Conservation (phyloP, 2,329 filamentous ascomycete species). For the Bipolaris cookei region DNA sequence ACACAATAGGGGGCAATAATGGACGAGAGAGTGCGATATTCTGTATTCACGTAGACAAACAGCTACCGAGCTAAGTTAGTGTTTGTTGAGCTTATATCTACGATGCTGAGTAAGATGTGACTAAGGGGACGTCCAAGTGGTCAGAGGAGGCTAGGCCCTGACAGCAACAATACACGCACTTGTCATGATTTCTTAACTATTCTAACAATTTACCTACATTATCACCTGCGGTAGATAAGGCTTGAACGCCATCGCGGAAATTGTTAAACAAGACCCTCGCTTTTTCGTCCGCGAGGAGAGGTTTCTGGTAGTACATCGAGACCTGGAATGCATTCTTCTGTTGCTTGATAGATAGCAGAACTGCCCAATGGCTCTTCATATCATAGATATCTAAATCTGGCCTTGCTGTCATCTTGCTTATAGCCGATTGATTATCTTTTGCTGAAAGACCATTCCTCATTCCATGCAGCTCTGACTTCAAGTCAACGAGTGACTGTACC, state of each 20-base stretch:
- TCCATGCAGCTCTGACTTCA: neutral
- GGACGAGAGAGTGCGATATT: no score
- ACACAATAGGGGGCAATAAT: no score
- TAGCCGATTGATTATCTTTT: neutral
- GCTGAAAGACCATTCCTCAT: neutral
- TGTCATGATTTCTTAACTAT: neutral
- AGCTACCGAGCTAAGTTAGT: no score
- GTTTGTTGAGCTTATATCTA: no score
- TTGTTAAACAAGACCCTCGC: neutral
- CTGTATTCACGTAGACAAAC: no score
- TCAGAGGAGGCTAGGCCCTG: no score
- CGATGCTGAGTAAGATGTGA: no score
- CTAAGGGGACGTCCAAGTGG: no score
- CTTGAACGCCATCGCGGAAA: neutral
- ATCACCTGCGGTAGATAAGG: neutral
- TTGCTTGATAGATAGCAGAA: neutral
- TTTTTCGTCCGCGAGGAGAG: neutral
- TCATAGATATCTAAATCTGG: neutral
- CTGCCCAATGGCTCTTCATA: neutral
- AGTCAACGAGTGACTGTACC: neutral
- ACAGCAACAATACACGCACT: no score
- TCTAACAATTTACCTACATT: neutral
- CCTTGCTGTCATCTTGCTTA: neutral
- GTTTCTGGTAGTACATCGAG: neutral
- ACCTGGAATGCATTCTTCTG: neutral